phyloP scores from a whole-genome alignment of 495 filamentous ascomycete species.

The Talaromyces thailandensis region DNA sequence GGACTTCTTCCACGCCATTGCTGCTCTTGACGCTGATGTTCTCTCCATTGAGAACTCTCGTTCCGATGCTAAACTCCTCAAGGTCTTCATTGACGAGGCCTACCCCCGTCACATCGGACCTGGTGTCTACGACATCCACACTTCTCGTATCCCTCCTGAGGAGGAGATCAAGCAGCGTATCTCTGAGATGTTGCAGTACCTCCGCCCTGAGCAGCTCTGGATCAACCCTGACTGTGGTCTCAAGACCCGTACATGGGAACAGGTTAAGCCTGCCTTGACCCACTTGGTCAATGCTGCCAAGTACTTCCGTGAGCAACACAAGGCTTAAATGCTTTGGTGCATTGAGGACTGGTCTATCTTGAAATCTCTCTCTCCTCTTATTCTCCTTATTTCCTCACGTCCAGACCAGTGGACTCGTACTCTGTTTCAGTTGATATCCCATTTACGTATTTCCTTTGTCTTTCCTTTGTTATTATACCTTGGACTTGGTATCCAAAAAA shows the following conservation, averaged over 20 bases:
- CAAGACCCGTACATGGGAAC: conserved; percentile 93
- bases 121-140: conserved; percentile 99
- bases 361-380: neutral
- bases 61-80: conserved; percentile 96
- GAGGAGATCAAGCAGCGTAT: conserved; percentile 96
- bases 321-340: neutral
- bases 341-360: neutral
- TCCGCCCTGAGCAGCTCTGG: conserved; percentile 94
- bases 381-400: neutral
- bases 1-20: conserved; percentile 99
- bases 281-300: conserved; percentile 97
- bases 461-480: neutral
- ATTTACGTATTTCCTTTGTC: conserved; percentile 1
- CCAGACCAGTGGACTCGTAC: neutral
- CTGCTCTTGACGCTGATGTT: conserved; percentile 94
- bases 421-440: conserved; percentile 4
- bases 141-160: conserved; percentile 87
- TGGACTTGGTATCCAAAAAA: conserved; percentile 4
- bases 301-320: conserved; percentile 83
- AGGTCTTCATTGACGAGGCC: conserved; percentile 93
- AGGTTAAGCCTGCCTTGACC: conserved; percentile 85
- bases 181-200: conserved; percentile 92
- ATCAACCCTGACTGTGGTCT: conserved; percentile 98
- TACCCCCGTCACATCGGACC: conserved; percentile 97
- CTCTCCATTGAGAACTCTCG: conserved; percentile 99